Base-by-base conservation (phyloP, 495 filamentous ascomycete genomes). In the Hypoxylon fuscum region DNA sequence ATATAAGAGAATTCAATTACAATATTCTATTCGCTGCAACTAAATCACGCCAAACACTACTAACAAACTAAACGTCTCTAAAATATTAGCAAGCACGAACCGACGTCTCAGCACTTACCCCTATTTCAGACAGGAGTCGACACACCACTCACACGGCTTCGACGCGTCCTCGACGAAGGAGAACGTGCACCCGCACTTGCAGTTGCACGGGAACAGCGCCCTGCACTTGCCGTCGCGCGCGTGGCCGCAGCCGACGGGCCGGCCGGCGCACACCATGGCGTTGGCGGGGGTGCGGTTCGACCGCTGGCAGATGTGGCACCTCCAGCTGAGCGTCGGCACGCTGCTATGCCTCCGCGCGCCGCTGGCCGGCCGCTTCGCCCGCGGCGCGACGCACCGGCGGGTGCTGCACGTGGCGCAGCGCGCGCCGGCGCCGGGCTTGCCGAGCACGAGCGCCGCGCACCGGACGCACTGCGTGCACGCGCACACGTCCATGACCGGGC, bases 121-220 rank as follows among this genome's bases (percentile, higher is more conserved):
- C 18, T n/a, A 6, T 21, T 31, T 32, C 38, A 2, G 8, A 35
- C 56, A 60, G 27, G 32, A 53, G 34, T 34, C 32, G 14, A 38
- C 29, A 40, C 61, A 64, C 25, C 22, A 48, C 2, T 48, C n/a
- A 29, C 61, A 64, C 1, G 14, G 9, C 42, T 32, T 27, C 1
- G 37, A 12, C 2, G 55, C 62, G 0, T 43, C 42, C 14, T 53
- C 49, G 1, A 64, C 35, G 4, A 53, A 59, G 5, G 12, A 3
- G 21, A 29, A 49, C 4, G 21, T 23, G 15, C 62, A 64, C 1
- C 55, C 47, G 18, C 60, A 64, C 27, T 27, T 17, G 25, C 55
- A 64, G 9, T 5, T 25, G n/a, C 62, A 64, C 1, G 4, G 2
- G 6, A 64, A 64, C 4, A 64, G 42, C 6, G 62, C 41, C 0